These are phyloP conservation scores for Sporormia fimetaria DNA, from an alignment of 495 filamentous ascomycete genomes.

Conservation along the genomic window DNA sequence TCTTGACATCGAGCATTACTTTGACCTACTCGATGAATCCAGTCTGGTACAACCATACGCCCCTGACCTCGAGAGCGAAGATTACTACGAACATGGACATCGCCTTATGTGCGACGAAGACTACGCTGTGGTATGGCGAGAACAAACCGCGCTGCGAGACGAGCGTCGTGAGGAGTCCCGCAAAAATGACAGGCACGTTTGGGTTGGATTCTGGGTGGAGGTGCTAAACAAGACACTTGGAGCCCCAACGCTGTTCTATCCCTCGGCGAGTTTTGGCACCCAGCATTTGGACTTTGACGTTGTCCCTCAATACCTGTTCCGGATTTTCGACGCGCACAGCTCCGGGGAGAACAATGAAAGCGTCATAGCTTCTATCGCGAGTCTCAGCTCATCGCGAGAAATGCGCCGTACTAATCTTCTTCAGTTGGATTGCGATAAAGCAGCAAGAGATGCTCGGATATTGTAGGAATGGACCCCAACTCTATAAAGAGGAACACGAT, in stretches of 20 bases:
- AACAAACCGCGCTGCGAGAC: too few relatives aligned
- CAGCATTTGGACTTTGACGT: not conserved
- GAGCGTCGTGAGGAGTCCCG: not conserved
- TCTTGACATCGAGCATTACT: constrained; percentile 2
- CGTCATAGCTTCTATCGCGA: constrained; percentile 12
- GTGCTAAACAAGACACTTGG: constrained; percentile 2
- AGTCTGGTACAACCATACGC: constrained; percentile 17
- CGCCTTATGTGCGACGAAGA: constrained; percentile 8
- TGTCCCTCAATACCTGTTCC: constrained; percentile 14
- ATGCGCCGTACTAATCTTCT: constrained; percentile 14
- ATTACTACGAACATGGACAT: constrained; percentile 19
- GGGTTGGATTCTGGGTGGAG: constrained; percentile 12
- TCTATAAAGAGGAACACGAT: too few relatives aligned
- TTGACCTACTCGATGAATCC: too few relatives aligned
- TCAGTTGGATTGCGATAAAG: constrained; percentile 9
- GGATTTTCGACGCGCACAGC: constrained; percentile 8
- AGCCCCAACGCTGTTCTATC: constrained; percentile 12
- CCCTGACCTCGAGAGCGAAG: constrained; percentile 15
- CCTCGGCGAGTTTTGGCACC: constrained; percentile 2
- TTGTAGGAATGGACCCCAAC: too few relatives aligned
- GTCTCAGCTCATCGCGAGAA: constrained; percentile 4
- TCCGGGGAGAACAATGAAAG: constrained; percentile 10
- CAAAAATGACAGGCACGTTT: constrained; percentile 4
- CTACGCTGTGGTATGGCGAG: constrained; percentile 4
- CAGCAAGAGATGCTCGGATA: too few relatives aligned